Evolutionary conservation across 148 eudicot species (phyloP), one percentile per base, ranked within the genome.

Genomic region (Amaranthus hypochondriacus): DNA sequence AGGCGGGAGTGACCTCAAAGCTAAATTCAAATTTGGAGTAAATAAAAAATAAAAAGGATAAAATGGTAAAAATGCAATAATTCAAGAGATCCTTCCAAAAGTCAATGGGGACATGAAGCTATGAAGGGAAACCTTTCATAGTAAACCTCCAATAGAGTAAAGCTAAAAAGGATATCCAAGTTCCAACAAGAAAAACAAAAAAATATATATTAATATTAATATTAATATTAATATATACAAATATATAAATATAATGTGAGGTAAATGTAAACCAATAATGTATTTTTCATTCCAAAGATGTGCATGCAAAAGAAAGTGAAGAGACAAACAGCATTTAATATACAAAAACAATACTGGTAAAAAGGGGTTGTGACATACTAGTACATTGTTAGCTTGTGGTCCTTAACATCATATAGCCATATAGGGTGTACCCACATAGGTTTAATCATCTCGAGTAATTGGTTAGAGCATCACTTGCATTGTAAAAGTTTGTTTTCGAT

Each of bases 261-360:
- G 39, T 28, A 28, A 28, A 28, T 28, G 39, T 18, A 59, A 46
- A 43, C 50, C 68, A 11, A 64, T 64, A 18, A 46, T 14, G 28
- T 5, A 47, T 64, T 42, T 46, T 44, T 13, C 48, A 13, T 15
- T 11, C 7, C 15, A 64, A 9, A 44, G 21, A 13, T 28, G 39
- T 28, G 5, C 56, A 18, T 51, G 46, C 51, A 21, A 18, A 2
- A 49, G 70, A 49, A 49, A 49, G 44, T 21, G 44, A 50, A 18
- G 8, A 46, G 12, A 39, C 68, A 52, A 78, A 54, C 13, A 72
- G 71, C 67, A 77, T 76, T 83, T 3, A 76, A 76, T 77, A 49
- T 11, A 51, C 4, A 72, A 8, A 73, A 28, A n/a, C 9, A 28
- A 28, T 28, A 6, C 15, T 59, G 14, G 13, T n/a, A 39, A 4